These are phyloP conservation scores for Ceratobasidium sp. DNA, from an alignment of 1,284 basidiomycete species.

Conservation along the genomic window DNA sequence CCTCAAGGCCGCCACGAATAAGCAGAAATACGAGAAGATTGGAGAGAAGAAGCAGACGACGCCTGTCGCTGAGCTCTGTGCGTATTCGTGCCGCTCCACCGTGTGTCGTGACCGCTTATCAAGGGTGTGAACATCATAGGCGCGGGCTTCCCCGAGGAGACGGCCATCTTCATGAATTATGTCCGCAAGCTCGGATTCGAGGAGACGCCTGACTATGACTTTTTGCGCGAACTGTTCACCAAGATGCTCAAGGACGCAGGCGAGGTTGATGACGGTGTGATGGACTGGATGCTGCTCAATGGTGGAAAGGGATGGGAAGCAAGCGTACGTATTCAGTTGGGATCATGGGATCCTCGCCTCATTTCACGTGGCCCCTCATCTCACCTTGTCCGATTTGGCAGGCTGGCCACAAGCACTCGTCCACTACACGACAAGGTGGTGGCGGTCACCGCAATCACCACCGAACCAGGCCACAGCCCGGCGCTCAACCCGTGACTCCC, in stretches of 20 bases:
- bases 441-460: conserved; percentile 40
- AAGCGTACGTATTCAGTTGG: conserved; percentile 53
- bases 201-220: conserved; percentile 97
- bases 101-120: not conserved
- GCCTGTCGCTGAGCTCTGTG: conserved; percentile 91
- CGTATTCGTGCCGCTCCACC: not conserved
- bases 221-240: conserved; percentile 92
- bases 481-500: conserved; percentile 22
- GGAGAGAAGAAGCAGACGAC: conserved; percentile 98
- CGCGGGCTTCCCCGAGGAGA: conserved; percentile 77
- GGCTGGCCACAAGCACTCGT: conserved; percentile 44
- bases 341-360: conserved; percentile 12
- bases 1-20: conserved; percentile 94
- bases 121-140: conserved; percentile 38
- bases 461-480: conserved; percentile 24
- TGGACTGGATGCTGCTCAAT: conserved; percentile 98
- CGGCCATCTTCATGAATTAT: conserved; percentile 97
- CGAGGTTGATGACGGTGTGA: conserved; percentile 92
- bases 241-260: conserved; percentile 92
- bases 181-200: conserved; percentile 96
- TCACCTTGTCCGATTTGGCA: not conserved
- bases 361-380: conserved; percentile 28
- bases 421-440: conserved; percentile 19
- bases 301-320: conserved; percentile 90
- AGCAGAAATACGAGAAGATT: conserved; percentile 98